Percentiles rank a stretch among this genome's conserved stretches.
These are phyloP conservation scores for Colletotrichum shisoi DNA, from an alignment of 2,329 filamentous ascomycete species.

Conservation along the genomic window DNA sequence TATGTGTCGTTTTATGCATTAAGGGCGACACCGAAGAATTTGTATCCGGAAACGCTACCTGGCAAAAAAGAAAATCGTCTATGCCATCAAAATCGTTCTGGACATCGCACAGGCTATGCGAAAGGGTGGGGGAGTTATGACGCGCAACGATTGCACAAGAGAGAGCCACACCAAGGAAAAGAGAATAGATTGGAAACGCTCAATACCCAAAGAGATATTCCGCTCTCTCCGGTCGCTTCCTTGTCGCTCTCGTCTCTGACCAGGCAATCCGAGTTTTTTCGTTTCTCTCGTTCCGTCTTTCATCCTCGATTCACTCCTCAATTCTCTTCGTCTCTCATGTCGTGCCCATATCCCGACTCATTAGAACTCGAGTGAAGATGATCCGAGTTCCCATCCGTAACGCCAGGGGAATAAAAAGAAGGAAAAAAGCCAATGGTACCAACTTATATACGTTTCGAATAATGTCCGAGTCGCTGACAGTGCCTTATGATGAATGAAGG, in stretches of 20 bases:
- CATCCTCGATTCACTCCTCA: conserved; percentile 13
- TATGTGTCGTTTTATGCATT: conserved; percentile 12
- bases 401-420: conserved; percentile 8
- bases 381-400: conserved; percentile 18
- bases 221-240: neutral
- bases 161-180: conserved; percentile 19
- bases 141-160: neutral
- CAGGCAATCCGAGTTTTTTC: neutral
- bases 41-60: neutral
- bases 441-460: conserved; percentile 34
- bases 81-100: conserved; percentile 27
- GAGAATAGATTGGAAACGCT: conserved; percentile 28
- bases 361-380: conserved; percentile 2
- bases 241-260: conserved; percentile 9
- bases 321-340: conserved; percentile 28
- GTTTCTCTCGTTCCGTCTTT: conserved; percentile 10
- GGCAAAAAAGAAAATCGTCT: conserved; percentile 19
- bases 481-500: conserved; percentile 6
- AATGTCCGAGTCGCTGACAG: conserved; percentile 5
- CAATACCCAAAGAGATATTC: conserved; percentile 23
- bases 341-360: neutral
- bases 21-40: conserved; percentile 2
- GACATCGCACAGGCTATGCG: conserved; percentile 37
- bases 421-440: conserved; percentile 15
- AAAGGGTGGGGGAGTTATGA: neutral